These are phyloP conservation scores for Schizochytrium sp. DNA, from an alignment of 108 stramenopile species.

Conservation along the genomic window DNA sequence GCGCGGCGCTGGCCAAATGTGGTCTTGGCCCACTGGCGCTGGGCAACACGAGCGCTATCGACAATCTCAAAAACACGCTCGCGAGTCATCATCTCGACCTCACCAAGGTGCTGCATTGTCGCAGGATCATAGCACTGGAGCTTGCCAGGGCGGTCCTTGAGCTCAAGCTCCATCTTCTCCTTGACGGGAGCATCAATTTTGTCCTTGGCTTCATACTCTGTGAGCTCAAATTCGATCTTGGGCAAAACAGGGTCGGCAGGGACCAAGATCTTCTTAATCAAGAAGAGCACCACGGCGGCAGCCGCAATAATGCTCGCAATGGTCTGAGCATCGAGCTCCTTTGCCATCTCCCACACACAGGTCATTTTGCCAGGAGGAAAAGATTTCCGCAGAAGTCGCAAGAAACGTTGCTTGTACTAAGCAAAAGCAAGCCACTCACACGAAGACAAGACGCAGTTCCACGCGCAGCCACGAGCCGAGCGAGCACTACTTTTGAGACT, in stretches of 20 bases:
- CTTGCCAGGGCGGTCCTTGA: slow-evolving; percentile 75
- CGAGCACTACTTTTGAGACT: no score
- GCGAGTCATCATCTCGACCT: slow-evolving; percentile 84
- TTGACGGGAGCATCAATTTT: slow-evolving; percentile 11
- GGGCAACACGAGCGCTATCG: slow-evolving; percentile 84
- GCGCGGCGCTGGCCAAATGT: slow-evolving; percentile 88
- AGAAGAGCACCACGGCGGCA: not conserved
- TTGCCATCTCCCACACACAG: not conserved
- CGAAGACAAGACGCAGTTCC: no score
- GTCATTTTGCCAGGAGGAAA: not conserved
- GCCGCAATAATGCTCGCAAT: not conserved
- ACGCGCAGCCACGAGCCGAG: no score
- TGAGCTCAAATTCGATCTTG: slow-evolving; percentile 19
- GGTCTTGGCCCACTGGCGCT: slow-evolving; percentile 86
- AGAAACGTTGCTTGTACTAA: no score
- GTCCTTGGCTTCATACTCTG: slow-evolving; percentile 18
- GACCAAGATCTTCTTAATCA: not conserved
- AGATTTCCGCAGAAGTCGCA: not conserved
- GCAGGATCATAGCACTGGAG: slow-evolving; percentile 93
- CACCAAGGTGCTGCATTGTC: slow-evolving; percentile 84
- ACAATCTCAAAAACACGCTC: slow-evolving; percentile 82
- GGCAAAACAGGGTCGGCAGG: not conserved
- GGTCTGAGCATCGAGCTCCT: not conserved
- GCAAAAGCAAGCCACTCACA: no score
- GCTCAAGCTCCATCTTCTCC: slow-evolving; percentile 66